Evolutionary conservation across 2,329 filamentous ascomycete genomes (phyloP).

Genomic region (Pyricularia sp.): DNA sequence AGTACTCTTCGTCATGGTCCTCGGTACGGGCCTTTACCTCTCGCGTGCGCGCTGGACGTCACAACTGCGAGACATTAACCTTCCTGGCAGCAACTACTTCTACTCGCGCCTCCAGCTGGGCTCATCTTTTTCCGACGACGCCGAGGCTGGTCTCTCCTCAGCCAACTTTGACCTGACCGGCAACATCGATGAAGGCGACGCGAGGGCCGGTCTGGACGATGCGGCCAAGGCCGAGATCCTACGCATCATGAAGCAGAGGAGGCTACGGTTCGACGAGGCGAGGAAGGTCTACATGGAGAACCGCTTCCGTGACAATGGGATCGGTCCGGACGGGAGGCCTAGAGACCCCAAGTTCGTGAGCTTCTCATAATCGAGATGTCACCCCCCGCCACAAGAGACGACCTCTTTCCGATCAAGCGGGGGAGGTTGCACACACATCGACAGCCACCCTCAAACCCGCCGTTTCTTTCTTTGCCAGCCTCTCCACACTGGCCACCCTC

Average conservation of each 20-base stretch:
- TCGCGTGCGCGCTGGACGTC: constrained; percentile 72
- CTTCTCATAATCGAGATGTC: constrained; percentile 51
- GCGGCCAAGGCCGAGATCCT: constrained; percentile 73
- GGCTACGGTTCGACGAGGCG: constrained; percentile 84
- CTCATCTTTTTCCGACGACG: constrained; percentile 75
- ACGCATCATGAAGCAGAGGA: constrained; percentile 79
- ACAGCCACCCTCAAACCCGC: background rate
- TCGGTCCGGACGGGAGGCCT: constrained; percentile 79
- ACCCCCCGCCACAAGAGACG: background rate
- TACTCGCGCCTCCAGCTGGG: constrained; percentile 63
- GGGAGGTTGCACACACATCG: background rate
- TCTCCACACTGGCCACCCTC: background rate
- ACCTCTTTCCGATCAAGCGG: background rate
- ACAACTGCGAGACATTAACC: constrained; percentile 41
- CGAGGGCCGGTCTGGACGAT: constrained; percentile 71
- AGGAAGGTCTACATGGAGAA: constrained; percentile 78
- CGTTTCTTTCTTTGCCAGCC: background rate
- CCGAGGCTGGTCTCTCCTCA: constrained; percentile 79
- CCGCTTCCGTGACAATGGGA: constrained; percentile 77
- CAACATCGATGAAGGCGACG: constrained; percentile 74
- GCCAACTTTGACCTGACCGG: constrained; percentile 71
- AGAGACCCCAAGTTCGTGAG: constrained; percentile 93
- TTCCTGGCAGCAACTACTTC: constrained; percentile 48
- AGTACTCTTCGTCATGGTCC: constrained; percentile 60
- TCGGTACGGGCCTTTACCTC: constrained; percentile 69